These are phyloP conservation scores for Pelagophyceae sp. DNA, from an alignment of 352 stramenopile genomes.

Conservation along the genomic window DNA sequence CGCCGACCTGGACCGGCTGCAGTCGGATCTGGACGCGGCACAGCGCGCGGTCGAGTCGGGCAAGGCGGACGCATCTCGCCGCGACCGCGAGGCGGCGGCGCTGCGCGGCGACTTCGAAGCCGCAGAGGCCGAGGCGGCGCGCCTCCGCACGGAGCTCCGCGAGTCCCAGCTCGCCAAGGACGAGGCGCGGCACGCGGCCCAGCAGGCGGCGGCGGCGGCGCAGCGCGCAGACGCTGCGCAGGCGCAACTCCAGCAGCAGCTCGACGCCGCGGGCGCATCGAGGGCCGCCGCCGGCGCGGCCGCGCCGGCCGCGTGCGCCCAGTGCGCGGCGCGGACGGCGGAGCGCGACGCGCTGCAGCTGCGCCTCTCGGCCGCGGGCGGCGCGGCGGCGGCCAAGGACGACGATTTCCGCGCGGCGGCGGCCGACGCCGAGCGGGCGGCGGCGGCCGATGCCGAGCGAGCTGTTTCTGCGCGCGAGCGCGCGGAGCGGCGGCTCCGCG, in stretches of 20 bases:
- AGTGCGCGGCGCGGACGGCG: neutral
- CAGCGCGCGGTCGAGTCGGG: too few species aligned
- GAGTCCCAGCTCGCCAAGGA: neutral
- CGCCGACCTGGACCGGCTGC: neutral
- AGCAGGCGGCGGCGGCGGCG: neutral
- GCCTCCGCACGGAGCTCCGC: neutral
- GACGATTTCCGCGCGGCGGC: neutral
- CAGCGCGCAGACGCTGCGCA: too few species aligned
- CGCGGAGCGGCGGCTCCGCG: neutral
- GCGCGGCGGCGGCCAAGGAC: neutral
- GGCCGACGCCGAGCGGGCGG: neutral
- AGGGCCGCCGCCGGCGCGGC: neutral
- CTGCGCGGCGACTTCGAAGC: neutral
- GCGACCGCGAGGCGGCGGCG: neutral
- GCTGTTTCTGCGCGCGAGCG: neutral
- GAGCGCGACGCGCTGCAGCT: neutral
- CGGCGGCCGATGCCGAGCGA: neutral
- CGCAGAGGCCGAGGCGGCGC: neutral
- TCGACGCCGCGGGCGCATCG: too few species aligned
- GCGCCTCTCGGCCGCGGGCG: too few species aligned
- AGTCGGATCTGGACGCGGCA: neutral
- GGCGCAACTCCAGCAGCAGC: neutral
- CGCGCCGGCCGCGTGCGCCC: neutral
- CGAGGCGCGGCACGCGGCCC: neutral
- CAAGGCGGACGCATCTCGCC: too few species aligned